Conservation (phyloP, 176 grass and related monocot genomes). For the Oryza officinalis region DNA sequence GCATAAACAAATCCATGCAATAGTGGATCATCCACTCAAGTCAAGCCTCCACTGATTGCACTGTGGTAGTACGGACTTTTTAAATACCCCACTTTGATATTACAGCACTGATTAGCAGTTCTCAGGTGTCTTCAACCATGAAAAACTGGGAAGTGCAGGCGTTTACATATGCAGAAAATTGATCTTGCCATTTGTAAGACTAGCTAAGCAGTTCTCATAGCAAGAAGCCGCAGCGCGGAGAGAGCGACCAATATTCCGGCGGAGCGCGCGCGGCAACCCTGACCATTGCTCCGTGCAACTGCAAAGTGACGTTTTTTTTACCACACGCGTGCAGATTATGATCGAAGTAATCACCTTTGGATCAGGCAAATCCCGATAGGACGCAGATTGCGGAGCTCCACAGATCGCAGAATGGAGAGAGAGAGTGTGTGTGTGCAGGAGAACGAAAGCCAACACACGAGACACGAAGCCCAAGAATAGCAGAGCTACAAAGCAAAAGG, state of each 20-base stretch:
- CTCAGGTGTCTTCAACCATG: background rate
- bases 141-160: background rate
- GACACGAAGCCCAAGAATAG: conserved; percentile 33
- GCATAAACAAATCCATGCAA: background rate
- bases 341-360: conserved; percentile 49
- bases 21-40: background rate
- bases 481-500: conserved; percentile 57
- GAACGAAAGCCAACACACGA: conserved; percentile 28
- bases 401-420: conserved; percentile 10
- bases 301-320: conserved; percentile 45
- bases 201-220: background rate
- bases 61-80: background rate
- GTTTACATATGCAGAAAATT: background rate
- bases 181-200: background rate
- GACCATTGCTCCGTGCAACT: conserved; percentile 17
- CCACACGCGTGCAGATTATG: conserved; percentile 52
- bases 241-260: background rate
- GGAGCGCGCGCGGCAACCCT: background rate
- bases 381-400: background rate
- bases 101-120: background rate
- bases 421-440: background rate
- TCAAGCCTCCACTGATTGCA: background rate
- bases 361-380: conserved; percentile 56
- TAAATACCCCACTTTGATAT: background rate
- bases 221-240: background rate